phyloP scores from a whole-genome alignment of 768 basidiomycete genomes.

The Lentinus tigrinus region DNA sequence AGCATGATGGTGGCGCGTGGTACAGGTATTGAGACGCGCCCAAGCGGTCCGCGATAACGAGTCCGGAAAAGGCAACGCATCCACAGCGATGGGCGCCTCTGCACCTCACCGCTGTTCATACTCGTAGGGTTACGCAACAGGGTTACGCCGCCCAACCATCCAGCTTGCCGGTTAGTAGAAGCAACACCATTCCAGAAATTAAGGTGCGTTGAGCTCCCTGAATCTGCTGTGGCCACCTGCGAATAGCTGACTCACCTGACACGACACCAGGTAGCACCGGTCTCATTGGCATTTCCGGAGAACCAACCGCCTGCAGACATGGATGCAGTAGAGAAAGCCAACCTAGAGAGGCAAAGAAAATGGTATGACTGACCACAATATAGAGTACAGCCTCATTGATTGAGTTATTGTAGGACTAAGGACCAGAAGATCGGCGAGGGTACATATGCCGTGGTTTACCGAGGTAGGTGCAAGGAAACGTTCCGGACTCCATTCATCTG shows the following conservation, averaged over 20 bases:
- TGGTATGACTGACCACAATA: constrained; percentile 43
- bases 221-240: no score
- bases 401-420: constrained; percentile 54
- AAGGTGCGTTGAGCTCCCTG: no score
- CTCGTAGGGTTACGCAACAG: no score
- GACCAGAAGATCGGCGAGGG: constrained; percentile 87
- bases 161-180: no score
- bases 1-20: not conserved
- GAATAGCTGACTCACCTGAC: no score
- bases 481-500: constrained; percentile 3
- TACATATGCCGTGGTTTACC: constrained; percentile 94
- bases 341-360: constrained; percentile 66
- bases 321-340: constrained; percentile 84
- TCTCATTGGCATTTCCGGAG: no score
- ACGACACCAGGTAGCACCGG: no score
- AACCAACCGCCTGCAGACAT: constrained; percentile 34
- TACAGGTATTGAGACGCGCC: not conserved
- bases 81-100: no score
- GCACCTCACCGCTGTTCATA: no score
- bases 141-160: no score
- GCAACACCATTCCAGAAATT: no score
- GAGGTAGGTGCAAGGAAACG: constrained; percentile 51
- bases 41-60: not conserved
- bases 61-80: no score
- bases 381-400: not conserved